Evolutionary conservation across 202 grass and related monocot genomes (phyloP), one percentile per base, ranked within the genome.

Genomic region (Schoenoplectus triqueter): DNA sequence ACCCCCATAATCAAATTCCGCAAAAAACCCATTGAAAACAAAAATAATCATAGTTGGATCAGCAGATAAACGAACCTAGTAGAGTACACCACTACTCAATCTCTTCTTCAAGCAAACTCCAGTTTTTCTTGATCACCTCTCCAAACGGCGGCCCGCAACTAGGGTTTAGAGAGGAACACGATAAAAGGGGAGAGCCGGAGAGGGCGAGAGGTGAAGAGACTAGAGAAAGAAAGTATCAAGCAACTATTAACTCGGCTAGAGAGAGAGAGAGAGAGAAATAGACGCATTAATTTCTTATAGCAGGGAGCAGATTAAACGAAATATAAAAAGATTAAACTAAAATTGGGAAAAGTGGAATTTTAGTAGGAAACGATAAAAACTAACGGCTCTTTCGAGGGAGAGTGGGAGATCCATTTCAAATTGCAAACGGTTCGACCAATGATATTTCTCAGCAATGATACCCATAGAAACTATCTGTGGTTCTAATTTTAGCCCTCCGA

Each of bases 371-470:
- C 56, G 70, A 84, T 61, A 75, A 51, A 73, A 81, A 46, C 51
- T 41, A 89, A 89, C 88, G 88, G 88, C 80, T 89, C 84, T 86
- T 86, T 80, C 9, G 55, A 19, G 10, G 20, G 10, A 80, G 77
- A 62, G 54, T 78, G 31, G 86, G 86, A 86, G 71, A 84, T 65
- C 64, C 88, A 86, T 89, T 89, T 89, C 84, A 89, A 89, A 89
- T 84, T 86, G 64, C 88, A 85, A 86, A 89, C 80, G 69, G 80
- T 89, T 80, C 60, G 18, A 4, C 41, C 14, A 0, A 10, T 10
- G 3, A 50, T 5, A 18, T 22, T 42, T 71, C 49, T 18, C 18
- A 20, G 19, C 44, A 80, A n/a, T 5, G 14, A 4, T 7, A 4
- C 18, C 0, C 78, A 67, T 66, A n/a, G 15, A 14, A 77, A 40